phyloP scores from a whole-genome alignment of 306 rosid genomes.

The Bauhinia variegata region DNA sequence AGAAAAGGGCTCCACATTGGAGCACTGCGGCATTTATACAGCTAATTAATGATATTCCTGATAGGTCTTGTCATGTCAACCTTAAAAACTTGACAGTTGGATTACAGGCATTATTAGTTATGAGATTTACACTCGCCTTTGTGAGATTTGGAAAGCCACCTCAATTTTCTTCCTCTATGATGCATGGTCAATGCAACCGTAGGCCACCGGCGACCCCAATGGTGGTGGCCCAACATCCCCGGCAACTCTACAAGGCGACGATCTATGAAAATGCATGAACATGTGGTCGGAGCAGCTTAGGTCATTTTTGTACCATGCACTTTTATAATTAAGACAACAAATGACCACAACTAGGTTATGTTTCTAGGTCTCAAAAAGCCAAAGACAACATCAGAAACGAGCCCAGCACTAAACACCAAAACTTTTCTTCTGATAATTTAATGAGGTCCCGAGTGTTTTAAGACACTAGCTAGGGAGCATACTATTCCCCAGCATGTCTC shows the following conservation, averaged over 20 bases:
- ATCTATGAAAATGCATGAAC: slow-evolving; percentile 12
- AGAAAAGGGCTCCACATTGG: slow-evolving; percentile 44
- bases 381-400: slow-evolving; percentile 40
- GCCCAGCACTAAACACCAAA: slow-evolving; percentile 10
- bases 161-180: too few relatives aligned
- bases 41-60: slow-evolving; percentile 2
- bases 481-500: slow-evolving; percentile 69
- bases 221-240: slow-evolving; percentile 31
- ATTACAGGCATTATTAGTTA: slow-evolving; percentile 18
- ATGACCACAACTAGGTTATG: not conserved
- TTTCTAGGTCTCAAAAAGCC: slow-evolving; percentile 11
- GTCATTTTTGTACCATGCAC: slow-evolving; percentile 29
- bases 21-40: slow-evolving; percentile 13
- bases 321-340: slow-evolving; percentile 15
- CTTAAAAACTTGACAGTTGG: not conserved
- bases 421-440: slow-evolving; percentile 28
- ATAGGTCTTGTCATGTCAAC: slow-evolving; percentile 13
- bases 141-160: too few relatives aligned
- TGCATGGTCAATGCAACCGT: slow-evolving; percentile 36
- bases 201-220: slow-evolving; percentile 22
- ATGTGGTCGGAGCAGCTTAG: not conserved
- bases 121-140: too few relatives aligned
- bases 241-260: slow-evolving; percentile 20
- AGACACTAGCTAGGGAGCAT: slow-evolving; percentile 44
- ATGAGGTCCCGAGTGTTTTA: not conserved